Conservation (phyloP, 2,329 filamentous ascomycete species). For the Nectriaceae sp. region DNA sequence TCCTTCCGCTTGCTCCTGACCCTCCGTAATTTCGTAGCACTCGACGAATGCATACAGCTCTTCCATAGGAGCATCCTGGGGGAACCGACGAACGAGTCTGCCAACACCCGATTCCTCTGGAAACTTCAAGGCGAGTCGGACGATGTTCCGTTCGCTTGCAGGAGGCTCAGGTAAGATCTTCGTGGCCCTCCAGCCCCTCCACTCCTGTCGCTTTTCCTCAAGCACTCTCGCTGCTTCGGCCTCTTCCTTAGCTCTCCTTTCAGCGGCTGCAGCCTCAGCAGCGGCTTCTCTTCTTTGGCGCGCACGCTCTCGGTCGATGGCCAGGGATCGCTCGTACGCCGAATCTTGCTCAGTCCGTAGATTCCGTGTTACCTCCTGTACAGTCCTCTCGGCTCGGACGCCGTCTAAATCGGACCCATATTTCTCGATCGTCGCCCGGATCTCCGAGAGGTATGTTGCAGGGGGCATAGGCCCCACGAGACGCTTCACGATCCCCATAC, state of each 20-base stretch:
- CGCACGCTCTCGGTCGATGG: constrained; percentile 82
- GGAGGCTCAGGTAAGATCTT: constrained; percentile 69
- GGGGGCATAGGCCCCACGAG: constrained; percentile 72
- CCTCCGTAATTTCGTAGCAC: constrained; percentile 70
- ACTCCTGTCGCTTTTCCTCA: constrained; percentile 58
- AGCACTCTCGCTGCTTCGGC: constrained; percentile 60
- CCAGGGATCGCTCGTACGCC: constrained; percentile 90
- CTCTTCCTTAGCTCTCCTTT: constrained; percentile 60
- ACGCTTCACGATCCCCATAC: constrained; percentile 88
- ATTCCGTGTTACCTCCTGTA: constrained; percentile 78
- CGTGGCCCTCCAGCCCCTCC: constrained; percentile 77
- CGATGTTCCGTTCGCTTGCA: constrained; percentile 62
- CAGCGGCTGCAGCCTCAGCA: constrained; percentile 66
- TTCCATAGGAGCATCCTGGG: constrained; percentile 70
- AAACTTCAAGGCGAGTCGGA: constrained; percentile 71
- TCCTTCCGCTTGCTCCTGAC: constrained; percentile 31
- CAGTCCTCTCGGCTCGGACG: constrained; percentile 73
- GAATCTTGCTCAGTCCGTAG: constrained; percentile 88
- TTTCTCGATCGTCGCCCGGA: constrained; percentile 72
- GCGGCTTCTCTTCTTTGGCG: constrained; percentile 76
- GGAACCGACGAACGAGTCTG: constrained; percentile 76
- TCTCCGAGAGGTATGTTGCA: constrained; percentile 71
- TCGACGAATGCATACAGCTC: constrained; percentile 97
- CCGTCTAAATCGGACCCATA: constrained; percentile 75
- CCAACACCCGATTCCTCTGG: constrained; percentile 63